These are phyloP conservation scores for Choanephora cucurbitarum DNA, from an alignment of 371 early-diverging fungal genomes.

Conservation along the genomic window DNA sequence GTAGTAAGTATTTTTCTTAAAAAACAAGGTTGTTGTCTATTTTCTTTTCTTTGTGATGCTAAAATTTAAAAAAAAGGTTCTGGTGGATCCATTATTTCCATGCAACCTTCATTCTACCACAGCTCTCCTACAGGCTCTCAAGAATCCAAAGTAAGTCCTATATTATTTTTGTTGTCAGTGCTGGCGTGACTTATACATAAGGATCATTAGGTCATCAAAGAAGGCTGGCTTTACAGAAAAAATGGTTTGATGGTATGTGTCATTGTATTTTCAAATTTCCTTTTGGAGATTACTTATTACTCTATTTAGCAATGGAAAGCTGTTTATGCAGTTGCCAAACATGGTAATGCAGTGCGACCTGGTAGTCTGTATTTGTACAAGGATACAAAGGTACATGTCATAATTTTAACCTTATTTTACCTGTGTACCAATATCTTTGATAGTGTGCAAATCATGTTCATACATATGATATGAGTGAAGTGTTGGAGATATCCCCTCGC, in stretches of 20 bases:
- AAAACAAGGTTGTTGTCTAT: neutral
- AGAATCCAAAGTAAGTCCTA: constrained; percentile 31
- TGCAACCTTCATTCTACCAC: constrained; percentile 9
- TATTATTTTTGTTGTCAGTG: constrained; percentile 1
- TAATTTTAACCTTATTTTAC: neutral
- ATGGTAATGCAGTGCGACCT: constrained; percentile 52
- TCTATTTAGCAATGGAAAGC: constrained; percentile 49
- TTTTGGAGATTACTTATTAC: constrained; percentile 3
- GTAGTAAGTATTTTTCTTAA: constrained; percentile 16
- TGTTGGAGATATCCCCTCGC: constrained; percentile 49
- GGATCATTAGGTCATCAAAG: constrained; percentile 36
- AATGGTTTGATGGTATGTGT: constrained; percentile 46
- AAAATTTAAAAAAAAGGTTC: constrained; percentile 14
- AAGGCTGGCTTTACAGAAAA: constrained; percentile 51
- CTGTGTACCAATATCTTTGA: neutral
- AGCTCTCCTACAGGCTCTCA: constrained; percentile 14
- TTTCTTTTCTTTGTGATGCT: neutral
- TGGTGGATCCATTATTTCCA: constrained; percentile 24
- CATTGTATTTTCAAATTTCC: constrained; percentile 3
- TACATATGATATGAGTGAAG: constrained; percentile 56
- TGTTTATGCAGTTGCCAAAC: constrained; percentile 56
- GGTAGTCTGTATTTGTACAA: constrained; percentile 51
- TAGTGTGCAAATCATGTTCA: constrained; percentile 50
- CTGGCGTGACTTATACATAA: too few species aligned
- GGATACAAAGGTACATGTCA: constrained; percentile 44